Percentiles rank a stretch among this genome's conserved stretches.
These are phyloP conservation scores for Lepidium aucheri DNA, from an alignment of 345 rosid genomes.

Conservation along the genomic window DNA sequence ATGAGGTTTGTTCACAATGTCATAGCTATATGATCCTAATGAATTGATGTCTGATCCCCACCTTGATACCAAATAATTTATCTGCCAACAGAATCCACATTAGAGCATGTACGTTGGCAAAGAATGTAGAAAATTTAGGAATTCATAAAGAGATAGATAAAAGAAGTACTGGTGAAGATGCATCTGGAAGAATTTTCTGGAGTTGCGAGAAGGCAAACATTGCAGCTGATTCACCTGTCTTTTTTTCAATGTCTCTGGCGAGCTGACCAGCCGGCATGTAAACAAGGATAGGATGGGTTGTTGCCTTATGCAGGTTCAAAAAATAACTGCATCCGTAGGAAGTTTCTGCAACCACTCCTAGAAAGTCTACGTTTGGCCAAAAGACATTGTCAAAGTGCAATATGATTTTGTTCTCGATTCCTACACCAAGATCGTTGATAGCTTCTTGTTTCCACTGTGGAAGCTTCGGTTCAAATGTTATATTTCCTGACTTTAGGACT, in stretches of 20 bases:
- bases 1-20: slow-evolving; percentile 76
- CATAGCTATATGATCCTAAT: slow-evolving; percentile 91
- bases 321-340: slow-evolving; percentile 93
- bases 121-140: background rate
- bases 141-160: background rate
- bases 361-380: slow-evolving; percentile 98
- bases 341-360: slow-evolving; percentile 93
- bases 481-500: slow-evolving; percentile 62
- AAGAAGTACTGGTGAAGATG: slow-evolving; percentile 58
- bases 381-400: slow-evolving; percentile 81
- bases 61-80: slow-evolving; percentile 63
- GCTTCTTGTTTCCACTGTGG: slow-evolving; percentile 95
- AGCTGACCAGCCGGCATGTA: slow-evolving; percentile 99
- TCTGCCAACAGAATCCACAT: slow-evolving; percentile 30
- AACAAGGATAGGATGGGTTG: slow-evolving; percentile 77
- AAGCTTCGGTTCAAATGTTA: slow-evolving; percentile 73
- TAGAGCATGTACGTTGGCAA: background rate
- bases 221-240: slow-evolving; percentile 90
- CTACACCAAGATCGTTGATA: slow-evolving; percentile 82
- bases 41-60: slow-evolving; percentile 83
- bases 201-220: slow-evolving; percentile 78
- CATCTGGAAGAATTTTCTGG: slow-evolving; percentile 87
- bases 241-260: slow-evolving; percentile 91
- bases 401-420: slow-evolving; percentile 86
- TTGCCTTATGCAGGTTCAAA: slow-evolving; percentile 94